Conservation (phyloP, 1,139 yeast species). For the Maudiozyma humilis region DNA sequence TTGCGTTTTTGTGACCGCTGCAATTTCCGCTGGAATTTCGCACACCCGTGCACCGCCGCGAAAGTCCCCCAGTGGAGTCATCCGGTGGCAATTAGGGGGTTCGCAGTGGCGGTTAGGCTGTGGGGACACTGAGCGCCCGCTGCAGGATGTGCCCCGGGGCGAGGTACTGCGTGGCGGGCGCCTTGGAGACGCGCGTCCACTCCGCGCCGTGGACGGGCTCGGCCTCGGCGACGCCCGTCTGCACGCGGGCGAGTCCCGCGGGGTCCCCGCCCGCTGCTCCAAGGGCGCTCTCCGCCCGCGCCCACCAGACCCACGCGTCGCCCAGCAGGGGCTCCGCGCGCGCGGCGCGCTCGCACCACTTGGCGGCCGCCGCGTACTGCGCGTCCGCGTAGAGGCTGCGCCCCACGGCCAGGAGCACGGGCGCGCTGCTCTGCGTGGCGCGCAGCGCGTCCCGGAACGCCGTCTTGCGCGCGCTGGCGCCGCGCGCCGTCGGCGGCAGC, state of each 20-base stretch:
- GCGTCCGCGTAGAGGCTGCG: constrained; percentile 61
- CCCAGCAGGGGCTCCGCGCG: constrained; percentile 52
- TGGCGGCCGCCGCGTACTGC: constrained; percentile 53
- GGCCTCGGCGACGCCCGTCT: constrained; percentile 34
- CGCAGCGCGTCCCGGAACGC: constrained; percentile 66
- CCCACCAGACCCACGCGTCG: constrained; percentile 71
- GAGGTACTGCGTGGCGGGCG: constrained; percentile 18
- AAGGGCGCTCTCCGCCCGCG: constrained; percentile 36
- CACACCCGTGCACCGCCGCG: too few relatives aligned
- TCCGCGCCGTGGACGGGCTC: constrained; percentile 51
- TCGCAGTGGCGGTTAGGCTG: too few relatives aligned
- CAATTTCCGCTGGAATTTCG: too few relatives aligned
- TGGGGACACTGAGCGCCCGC: too few relatives aligned
- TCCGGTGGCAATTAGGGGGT: too few relatives aligned
- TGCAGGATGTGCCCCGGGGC: constrained; percentile 13
- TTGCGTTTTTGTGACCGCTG: too few relatives aligned
- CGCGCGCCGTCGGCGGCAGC: too few relatives aligned
- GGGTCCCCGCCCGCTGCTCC: constrained; percentile 30
- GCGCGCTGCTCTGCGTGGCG: constrained; percentile 52
- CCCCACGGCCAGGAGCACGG: constrained; percentile 59
- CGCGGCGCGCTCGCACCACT: constrained; percentile 71
- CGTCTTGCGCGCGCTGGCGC: too few relatives aligned
- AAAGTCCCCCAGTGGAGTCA: too few relatives aligned
- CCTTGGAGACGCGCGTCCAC: constrained; percentile 48
- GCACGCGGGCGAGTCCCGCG: constrained; percentile 30